A percentile compares a stretch with the other conserved stretches of the same genome.
Conservation (phyloP, 2,329 filamentous ascomycete genomes). For the Monilinia laxa region DNA sequence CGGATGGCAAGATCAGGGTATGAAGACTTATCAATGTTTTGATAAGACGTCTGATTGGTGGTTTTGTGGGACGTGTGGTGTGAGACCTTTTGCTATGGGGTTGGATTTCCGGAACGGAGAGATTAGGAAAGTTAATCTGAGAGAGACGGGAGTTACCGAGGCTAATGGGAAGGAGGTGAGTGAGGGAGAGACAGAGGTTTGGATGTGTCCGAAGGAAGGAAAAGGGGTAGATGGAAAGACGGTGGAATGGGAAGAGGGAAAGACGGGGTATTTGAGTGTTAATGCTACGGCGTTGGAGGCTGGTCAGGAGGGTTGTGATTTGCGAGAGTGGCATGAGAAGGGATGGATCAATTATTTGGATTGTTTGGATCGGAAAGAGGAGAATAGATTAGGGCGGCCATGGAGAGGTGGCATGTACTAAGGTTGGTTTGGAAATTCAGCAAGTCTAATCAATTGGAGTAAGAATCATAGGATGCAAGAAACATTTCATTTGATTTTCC, state of each 20-base stretch:
- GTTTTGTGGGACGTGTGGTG: slow-evolving; percentile 51
- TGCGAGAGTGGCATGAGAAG: slow-evolving; percentile 43
- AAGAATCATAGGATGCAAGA: not conserved
- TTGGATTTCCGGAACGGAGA: slow-evolving; percentile 40
- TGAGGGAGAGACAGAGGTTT: slow-evolving; percentile 32
- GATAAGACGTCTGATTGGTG: slow-evolving; percentile 43
- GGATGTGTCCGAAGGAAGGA: slow-evolving; percentile 38
- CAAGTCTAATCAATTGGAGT: too few relatives aligned
- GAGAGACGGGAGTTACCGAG: slow-evolving; percentile 12
- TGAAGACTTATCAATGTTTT: slow-evolving; percentile 46
- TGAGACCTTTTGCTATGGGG: slow-evolving; percentile 45
- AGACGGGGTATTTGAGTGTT: slow-evolving; percentile 41
- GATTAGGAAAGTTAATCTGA: slow-evolving; percentile 26
- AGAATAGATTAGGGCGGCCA: slow-evolving; percentile 29
- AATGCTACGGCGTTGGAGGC: slow-evolving; percentile 44
- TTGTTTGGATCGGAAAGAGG: slow-evolving; percentile 24
- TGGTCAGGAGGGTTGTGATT: slow-evolving; percentile 43
- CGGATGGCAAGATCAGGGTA: slow-evolving; percentile 43
- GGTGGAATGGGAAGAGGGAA: slow-evolving; percentile 36
- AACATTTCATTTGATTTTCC: too few relatives aligned
- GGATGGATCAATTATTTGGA: slow-evolving; percentile 39
- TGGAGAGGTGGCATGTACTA: slow-evolving; percentile 36
- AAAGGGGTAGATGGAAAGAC: slow-evolving; percentile 36
- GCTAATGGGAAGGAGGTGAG: slow-evolving; percentile 26
- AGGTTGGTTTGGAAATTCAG: not conserved